Evolutionary conservation across 2,329 filamentous ascomycete genomes (phyloP).

Genomic region (Myriosclerotinia duriaeana): DNA sequence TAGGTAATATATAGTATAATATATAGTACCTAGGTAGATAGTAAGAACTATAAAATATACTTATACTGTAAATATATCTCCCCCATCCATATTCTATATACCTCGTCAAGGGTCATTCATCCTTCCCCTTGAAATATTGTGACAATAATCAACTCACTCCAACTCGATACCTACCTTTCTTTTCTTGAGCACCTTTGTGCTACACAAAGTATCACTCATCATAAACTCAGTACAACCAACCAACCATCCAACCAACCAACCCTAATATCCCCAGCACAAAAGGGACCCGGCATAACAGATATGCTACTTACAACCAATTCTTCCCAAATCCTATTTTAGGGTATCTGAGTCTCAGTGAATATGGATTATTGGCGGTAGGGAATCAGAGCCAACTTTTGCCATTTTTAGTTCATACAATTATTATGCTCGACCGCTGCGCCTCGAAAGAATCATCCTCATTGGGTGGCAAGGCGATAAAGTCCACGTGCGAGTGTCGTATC

Average conservation of each 20-base stretch:
- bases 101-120: conserved; percentile 5
- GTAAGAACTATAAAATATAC: conserved; percentile 3
- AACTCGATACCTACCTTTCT: not conserved
- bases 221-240: not conserved
- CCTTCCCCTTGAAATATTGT: not conserved
- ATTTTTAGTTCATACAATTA: conserved; percentile 2
- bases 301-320: not conserved
- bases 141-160: not conserved
- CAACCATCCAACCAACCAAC: too few species aligned
- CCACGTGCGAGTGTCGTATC: conserved; percentile 16
- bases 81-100: not conserved
- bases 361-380: conserved; percentile 5
- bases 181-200: too few species aligned
- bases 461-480: not conserved
- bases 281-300: conserved; percentile 14
- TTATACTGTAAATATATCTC: conserved; percentile 4
- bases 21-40: too few species aligned
- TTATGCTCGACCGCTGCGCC: conserved; percentile 14
- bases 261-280: not conserved
- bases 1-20: too few species aligned
- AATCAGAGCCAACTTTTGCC: not conserved
- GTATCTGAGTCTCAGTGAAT: not conserved
- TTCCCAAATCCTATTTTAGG: conserved; percentile 9
- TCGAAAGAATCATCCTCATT: not conserved
- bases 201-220: not conserved